phyloP scores from a whole-genome alignment of 2,329 filamentous ascomycete genomes.

The Sclerotinia minor region DNA sequence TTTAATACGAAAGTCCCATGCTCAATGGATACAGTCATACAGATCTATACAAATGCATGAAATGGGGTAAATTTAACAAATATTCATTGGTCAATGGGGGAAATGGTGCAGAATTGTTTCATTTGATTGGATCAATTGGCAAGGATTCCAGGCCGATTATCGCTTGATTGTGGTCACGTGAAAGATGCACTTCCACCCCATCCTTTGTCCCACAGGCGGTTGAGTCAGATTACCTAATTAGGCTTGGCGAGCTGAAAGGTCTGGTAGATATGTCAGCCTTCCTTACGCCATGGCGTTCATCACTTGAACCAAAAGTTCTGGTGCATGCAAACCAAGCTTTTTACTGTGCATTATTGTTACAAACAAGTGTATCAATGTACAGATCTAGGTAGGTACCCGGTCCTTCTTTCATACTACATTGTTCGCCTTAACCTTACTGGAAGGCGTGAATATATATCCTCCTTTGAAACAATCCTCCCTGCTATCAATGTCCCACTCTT shows the following conservation, averaged over 20 bases:
- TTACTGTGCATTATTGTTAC: too few relatives aligned
- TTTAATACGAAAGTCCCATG: too few relatives aligned
- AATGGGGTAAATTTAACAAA: not conserved
- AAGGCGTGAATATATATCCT: not conserved
- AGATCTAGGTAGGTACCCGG: too few relatives aligned
- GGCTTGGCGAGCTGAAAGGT: not conserved
- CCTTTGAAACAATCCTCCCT: not conserved
- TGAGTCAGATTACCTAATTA: not conserved
- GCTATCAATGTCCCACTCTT: too few relatives aligned
- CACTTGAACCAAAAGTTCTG: not conserved
- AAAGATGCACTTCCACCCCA: too few relatives aligned
- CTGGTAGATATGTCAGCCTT: not conserved
- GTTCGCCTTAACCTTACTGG: too few relatives aligned
- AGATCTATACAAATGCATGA: not conserved
- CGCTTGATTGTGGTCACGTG: slow-evolving; percentile 11
- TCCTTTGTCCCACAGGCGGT: not conserved
- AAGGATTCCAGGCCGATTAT: slow-evolving; percentile 7
- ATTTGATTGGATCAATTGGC: not conserved
- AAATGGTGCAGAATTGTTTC: not conserved
- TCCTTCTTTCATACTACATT: too few relatives aligned
- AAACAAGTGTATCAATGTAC: too few relatives aligned
- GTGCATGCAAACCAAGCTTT: not conserved
- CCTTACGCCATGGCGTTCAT: not conserved
- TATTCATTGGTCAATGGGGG: not conserved
- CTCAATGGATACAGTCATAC: not conserved